phyloP scores from a whole-genome alignment of 768 basidiomycete genomes.

The Termitomyces eurrhizus region DNA sequence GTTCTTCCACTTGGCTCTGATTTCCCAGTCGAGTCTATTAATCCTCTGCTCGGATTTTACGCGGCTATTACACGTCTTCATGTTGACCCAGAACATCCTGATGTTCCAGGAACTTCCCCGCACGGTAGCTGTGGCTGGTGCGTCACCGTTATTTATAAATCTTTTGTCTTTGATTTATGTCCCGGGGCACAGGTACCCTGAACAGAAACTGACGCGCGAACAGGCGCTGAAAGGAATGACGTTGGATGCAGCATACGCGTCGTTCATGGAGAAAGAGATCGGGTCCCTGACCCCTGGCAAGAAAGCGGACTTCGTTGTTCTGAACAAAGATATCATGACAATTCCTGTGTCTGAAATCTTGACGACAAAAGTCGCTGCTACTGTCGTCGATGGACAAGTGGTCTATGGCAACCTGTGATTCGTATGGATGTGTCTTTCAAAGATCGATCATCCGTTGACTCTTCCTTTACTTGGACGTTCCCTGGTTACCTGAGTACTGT shows the following conservation, averaged over 20 bases:
- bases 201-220: constrained; percentile 69
- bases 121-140: constrained; percentile 85
- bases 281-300: constrained; percentile 78
- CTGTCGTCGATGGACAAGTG: constrained; percentile 70
- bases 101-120: constrained; percentile 68
- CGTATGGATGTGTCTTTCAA: background rate
- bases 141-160: constrained; percentile 15
- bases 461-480: too few relatives aligned
- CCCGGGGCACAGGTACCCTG: constrained; percentile 57
- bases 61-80: constrained; percentile 75
- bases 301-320: constrained; percentile 83
- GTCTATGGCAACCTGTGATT: constrained; percentile 45
- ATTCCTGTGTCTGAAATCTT: constrained; percentile 60
- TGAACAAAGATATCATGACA: constrained; percentile 78
- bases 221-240: constrained; percentile 93
- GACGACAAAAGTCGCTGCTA: constrained; percentile 60
- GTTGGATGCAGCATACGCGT: constrained; percentile 82
- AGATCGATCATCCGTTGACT: background rate
- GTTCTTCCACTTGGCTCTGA: constrained; percentile 85
- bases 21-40: constrained; percentile 90
- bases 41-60: constrained; percentile 87
- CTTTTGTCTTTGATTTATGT: background rate
- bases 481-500: too few relatives aligned
- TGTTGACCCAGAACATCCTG: constrained; percentile 15
- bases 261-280: constrained; percentile 65